Base-by-base conservation (phyloP, 164 flowering plant species). In the Aristolochia californica region DNA sequence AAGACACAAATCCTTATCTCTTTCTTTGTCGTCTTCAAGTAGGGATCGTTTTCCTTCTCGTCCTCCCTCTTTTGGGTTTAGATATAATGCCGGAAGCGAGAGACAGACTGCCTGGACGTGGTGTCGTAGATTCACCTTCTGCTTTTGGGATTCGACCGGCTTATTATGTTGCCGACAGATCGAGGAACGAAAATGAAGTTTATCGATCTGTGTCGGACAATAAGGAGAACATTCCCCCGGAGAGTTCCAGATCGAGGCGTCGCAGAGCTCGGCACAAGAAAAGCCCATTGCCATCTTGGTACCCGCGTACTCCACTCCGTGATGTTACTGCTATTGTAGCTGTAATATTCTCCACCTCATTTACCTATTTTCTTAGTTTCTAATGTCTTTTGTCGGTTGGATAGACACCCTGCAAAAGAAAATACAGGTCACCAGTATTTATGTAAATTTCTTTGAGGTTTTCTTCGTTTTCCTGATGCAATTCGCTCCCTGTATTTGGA, bases 241-340 rank as follows among this genome's bases (percentile, higher is more conserved):
- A 57, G 0, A 60, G 63, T 59, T 27, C 45, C 13, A 26, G 56
- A 34, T 15, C 28, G 74, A 27, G 70, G 71, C 15, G 61, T 65
- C 11, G 56, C 60, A 59, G 74, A 22, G 64, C 66, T 5, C 65
- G 74, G 30, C 43, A 43, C 1, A 48, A 56, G 24, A 64, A 40
- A 26, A 72, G 71, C 45, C 66, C 65, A 16, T 65, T 86, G 59
- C 94, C 89, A 15, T 64, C 79, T 64, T 83, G 85, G 87, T 83
- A 83, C 62, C 87, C 89, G 7, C 73, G 91, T 59, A 76, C 74
- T 12, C 88, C 96, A 53, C 82, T 87, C 23, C 78, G 74, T 0
- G 95, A 87, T 49, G 68, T 84, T 38, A 84, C 87, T 27, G 66
- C 68, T 16, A 56, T 87, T 66, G 77, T 71, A 3, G 62, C 78